Conservation (phyloP, 306 rosid species). For the Malus sylvestris region DNA sequence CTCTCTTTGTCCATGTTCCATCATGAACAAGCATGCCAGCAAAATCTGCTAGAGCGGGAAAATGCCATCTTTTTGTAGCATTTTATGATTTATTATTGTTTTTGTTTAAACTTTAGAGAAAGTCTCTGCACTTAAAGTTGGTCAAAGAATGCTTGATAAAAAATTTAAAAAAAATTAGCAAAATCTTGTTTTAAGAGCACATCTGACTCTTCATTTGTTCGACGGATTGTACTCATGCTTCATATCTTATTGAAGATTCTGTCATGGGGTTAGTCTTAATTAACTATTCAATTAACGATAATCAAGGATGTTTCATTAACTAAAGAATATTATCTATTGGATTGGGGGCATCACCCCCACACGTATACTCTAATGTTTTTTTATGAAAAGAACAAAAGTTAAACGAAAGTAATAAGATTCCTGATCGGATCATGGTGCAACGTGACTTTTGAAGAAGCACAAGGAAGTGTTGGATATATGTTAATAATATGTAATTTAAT, state of each 20-base stretch:
- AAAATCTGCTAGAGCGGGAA: background rate
- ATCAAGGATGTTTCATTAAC: background rate
- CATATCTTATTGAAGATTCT: background rate
- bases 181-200: slow-evolving; percentile 5
- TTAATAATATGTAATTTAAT: no score
- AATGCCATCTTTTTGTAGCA: background rate
- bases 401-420: background rate
- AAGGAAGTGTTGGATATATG: background rate
- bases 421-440: background rate
- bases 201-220: background rate
- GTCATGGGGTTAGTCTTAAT: background rate
- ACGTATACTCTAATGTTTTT: background rate
- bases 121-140: background rate
- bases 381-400: background rate
- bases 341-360: background rate
- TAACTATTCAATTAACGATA: background rate
- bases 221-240: background rate
- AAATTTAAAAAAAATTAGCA: background rate
- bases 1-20: background rate
- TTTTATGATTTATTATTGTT: background rate
- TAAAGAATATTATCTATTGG: background rate
- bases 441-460: background rate
- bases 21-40: background rate
- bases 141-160: slow-evolving; percentile 18
- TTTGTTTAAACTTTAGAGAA: background rate